Percentiles rank a stretch among this genome's conserved stretches.
phyloP scores from a whole-genome alignment of 2,329 filamentous ascomycete genomes.

The Ophioceras dolichostomum region DNA sequence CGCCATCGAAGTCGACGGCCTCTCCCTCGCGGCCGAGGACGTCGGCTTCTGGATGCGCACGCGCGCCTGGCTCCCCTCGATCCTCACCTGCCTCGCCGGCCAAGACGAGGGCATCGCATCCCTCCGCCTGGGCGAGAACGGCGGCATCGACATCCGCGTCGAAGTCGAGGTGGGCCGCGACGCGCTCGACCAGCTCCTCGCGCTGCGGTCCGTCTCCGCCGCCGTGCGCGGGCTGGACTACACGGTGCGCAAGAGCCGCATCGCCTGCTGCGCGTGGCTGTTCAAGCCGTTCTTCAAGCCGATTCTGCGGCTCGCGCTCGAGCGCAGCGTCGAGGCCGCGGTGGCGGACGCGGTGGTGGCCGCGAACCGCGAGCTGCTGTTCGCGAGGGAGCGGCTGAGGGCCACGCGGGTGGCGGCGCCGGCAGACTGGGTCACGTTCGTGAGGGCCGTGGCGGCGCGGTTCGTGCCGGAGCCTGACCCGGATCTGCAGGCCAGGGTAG shows the following conservation, averaged over 20 bases:
- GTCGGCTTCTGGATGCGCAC: slow-evolving; percentile 81
- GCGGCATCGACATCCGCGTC: slow-evolving; percentile 66
- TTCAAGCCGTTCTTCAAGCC: slow-evolving; percentile 76
- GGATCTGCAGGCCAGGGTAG: slow-evolving; percentile 63
- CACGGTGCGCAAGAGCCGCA: slow-evolving; percentile 59
- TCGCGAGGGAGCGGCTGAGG: slow-evolving; percentile 72
- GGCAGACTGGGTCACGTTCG: slow-evolving; percentile 67
- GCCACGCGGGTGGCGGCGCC: slow-evolving; percentile 77
- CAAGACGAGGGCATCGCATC: slow-evolving; percentile 81
- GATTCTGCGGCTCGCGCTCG: slow-evolving; percentile 65
- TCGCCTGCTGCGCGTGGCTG: slow-evolving; percentile 68
- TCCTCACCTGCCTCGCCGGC: too few species aligned
- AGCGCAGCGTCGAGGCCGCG: slow-evolving; percentile 61
- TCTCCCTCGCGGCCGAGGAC: slow-evolving; percentile 76
- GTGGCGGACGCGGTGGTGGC: slow-evolving; percentile 59
- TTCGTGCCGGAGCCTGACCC: slow-evolving; percentile 61
- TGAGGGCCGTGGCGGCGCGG: slow-evolving; percentile 69
- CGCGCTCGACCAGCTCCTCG: slow-evolving; percentile 67
- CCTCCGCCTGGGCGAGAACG: slow-evolving; percentile 74
- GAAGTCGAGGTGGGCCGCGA: slow-evolving; percentile 76
- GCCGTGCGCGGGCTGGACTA: slow-evolving; percentile 82
- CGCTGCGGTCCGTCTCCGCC: slow-evolving; percentile 63
- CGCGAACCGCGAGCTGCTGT: slow-evolving; percentile 76
- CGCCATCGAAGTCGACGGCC: slow-evolving; percentile 66
- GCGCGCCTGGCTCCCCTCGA: slow-evolving; percentile 62